These are phyloP conservation scores for Hevea brasiliensis DNA, from an alignment of 345 rosid genomes.

Conservation along the genomic window DNA sequence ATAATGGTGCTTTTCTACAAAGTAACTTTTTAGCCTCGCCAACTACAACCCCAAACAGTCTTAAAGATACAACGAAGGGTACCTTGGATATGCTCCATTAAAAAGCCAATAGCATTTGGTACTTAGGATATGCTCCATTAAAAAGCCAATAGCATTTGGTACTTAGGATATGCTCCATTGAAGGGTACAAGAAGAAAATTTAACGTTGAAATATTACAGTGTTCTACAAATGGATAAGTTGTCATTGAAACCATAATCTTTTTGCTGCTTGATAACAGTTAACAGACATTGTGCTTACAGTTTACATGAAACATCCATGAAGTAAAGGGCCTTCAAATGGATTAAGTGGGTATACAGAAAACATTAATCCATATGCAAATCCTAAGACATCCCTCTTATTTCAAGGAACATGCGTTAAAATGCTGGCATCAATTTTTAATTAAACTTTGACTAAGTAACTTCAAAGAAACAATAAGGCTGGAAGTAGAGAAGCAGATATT, in stretches of 20 bases:
- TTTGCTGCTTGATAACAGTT: background rate
- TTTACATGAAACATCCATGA: background rate
- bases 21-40: no score
- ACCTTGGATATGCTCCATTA: no score
- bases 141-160: no score
- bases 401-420: background rate
- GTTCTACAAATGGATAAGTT: background rate
- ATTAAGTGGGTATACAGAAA: background rate
- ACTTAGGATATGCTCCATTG: no score
- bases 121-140: no score
- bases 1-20: no score
- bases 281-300: background rate
- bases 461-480: no score
- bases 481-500: background rate
- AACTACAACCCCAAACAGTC: no score
- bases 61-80: no score
- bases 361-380: background rate
- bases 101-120: no score
- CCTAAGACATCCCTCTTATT: slow-evolving; percentile 12
- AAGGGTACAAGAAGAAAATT: no score
- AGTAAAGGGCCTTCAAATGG: background rate
- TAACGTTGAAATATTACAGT: no score
- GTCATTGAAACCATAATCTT: background rate
- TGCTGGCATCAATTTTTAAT: background rate
- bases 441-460: background rate